Conservation (phyloP, 1,139 yeast species). For the Diutina rugosa region DNA sequence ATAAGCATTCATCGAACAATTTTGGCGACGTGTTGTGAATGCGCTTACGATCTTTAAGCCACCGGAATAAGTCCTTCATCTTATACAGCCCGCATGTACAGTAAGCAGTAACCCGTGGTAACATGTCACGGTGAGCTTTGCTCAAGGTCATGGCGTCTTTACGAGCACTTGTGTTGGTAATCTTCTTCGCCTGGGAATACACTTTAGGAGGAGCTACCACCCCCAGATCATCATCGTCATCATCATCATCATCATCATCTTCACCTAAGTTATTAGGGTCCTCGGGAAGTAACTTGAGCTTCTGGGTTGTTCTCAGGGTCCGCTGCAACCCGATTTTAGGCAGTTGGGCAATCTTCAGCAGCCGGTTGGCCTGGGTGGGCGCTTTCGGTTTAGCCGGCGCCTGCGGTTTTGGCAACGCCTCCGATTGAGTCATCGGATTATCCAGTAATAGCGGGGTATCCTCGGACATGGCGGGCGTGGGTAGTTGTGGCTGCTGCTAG, state of each 20-base stretch:
- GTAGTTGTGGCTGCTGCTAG: neutral
- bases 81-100: conserved; percentile 90
- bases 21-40: conserved; percentile 72
- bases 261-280: conserved; percentile 26
- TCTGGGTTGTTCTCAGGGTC: conserved; percentile 56
- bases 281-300: conserved; percentile 76
- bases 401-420: neutral
- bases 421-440: conserved; percentile 1
- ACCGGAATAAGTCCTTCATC: conserved; percentile 75
- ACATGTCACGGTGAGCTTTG: conserved; percentile 69
- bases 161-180: conserved; percentile 84
- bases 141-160: conserved; percentile 91
- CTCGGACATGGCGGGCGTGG: neutral
- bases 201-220: conserved; percentile 16
- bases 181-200: conserved; percentile 71
- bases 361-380: neutral
- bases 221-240: conserved; percentile 14
- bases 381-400: neutral
- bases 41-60: conserved; percentile 72
- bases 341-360: neutral
- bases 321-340: conserved; percentile 1
- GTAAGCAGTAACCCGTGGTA: conserved; percentile 89
- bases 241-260: conserved; percentile 17
- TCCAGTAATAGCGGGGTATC: conserved; percentile 1
- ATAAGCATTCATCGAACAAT: conserved; percentile 84